phyloP scores from a whole-genome alignment of 179 eudicot species.

The Corrigiola litoralis region DNA sequence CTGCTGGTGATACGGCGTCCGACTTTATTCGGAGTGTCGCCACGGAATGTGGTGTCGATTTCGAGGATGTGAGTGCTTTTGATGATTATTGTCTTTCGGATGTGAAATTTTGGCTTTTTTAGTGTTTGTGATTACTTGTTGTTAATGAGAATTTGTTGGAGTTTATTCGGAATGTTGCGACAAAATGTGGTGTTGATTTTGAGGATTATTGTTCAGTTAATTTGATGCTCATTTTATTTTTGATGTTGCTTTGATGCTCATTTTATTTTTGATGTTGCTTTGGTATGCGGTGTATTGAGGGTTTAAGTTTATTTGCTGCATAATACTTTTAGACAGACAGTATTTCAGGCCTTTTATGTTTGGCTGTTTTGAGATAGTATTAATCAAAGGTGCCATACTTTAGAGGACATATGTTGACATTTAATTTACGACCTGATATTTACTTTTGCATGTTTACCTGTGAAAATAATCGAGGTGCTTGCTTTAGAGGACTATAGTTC shows the following conservation, averaged over 20 bases:
- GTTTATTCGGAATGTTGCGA: neutral
- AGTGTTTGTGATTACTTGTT: neutral
- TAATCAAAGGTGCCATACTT: no score
- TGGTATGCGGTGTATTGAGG: neutral
- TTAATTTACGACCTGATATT: no score
- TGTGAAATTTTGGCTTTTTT: neutral
- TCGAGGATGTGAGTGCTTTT: constrained; percentile 50
- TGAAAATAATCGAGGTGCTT: neutral
- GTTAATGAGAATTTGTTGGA: neutral
- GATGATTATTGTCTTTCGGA: neutral
- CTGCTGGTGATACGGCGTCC: constrained; percentile 63
- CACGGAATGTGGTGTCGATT: constrained; percentile 73
- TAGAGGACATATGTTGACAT: no score
- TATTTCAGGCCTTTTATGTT: no score
- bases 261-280: neutral
- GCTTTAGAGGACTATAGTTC: neutral
- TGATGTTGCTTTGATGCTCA: neutral
- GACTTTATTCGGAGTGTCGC: constrained; percentile 70
- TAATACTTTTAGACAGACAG: no score
- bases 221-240: no score
- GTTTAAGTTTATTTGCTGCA: neutral
- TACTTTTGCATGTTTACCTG: neutral
- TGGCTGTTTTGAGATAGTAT: no score
- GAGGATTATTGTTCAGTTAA: neutral
- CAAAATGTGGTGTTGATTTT: neutral